Base-by-base conservation (phyloP, 768 basidiomycete genomes). In the Podaxis sp. region DNA sequence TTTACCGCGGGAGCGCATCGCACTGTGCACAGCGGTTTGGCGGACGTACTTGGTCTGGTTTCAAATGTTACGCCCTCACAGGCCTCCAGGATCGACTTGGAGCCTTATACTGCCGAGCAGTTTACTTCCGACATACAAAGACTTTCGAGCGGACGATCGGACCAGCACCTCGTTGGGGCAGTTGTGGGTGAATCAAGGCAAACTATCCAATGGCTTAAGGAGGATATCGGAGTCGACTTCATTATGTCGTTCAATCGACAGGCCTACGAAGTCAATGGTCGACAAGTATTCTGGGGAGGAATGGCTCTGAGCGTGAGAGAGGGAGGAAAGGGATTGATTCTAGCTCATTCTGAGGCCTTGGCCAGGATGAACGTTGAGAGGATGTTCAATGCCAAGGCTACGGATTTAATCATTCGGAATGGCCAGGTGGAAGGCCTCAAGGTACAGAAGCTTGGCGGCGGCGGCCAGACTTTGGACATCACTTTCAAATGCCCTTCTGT, bases 1-100 rank as follows among this genome's bases (percentile, higher is more conserved):
- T 90, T 89, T 74, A 89, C 88, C 33, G 87, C 87, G 9, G 88
- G 88, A 22, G 86, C 87, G 6, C 79, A 84, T 67, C 84, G 88
- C 57, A 88, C 84, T 11, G 84, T 82, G 2, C 88, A 90, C 66
- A 74, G 63, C 15, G 89, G 88, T 1, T 76, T 89, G n/a, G 65
- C 72, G 3, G 87, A 89, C 71, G 77, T 89, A 38, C 77, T 88
- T 24, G 74, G 82, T 3, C 71, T 88, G 63, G 80, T 89, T 22
- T 72, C 68, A 54, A 83, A 61, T 49, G 60, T 61, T 27, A 54
- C 60, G 15, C 40, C 52, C 13, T 54, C 52, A 37, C 5, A 61
- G 15, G 59, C 53, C 2, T 61, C 59, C 6, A 75, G 71, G 61
- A 86, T 85, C 69, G 87, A 89, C 63, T 73, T 90, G 67, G 79